Conservation (phyloP, 352 stramenopile genomes). For the Pelagophyceae sp. region DNA sequence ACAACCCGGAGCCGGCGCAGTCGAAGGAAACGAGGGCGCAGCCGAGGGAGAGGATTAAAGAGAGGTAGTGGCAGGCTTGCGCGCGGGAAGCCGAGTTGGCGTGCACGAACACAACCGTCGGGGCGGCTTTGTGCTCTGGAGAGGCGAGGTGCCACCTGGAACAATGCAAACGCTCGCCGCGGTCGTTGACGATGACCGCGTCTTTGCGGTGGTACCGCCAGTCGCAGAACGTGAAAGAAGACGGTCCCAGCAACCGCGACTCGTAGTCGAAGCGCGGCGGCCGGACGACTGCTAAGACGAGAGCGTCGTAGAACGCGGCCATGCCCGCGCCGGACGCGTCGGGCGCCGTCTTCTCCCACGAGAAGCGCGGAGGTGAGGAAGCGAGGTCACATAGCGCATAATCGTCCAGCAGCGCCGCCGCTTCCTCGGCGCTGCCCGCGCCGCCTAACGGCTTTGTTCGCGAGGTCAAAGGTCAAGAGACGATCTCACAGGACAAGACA, state of each 20-base stretch:
- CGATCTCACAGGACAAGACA: too few relatives aligned
- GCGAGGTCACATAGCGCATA: slow-evolving; percentile 57
- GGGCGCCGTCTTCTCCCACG: slow-evolving; percentile 23
- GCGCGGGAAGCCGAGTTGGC: slow-evolving; percentile 53
- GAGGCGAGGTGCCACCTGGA: not conserved
- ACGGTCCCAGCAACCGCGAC: slow-evolving; percentile 45
- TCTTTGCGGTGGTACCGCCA: slow-evolving; percentile 24
- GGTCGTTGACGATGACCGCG: not conserved
- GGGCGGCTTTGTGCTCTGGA: not conserved
- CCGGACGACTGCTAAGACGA: slow-evolving; percentile 62
- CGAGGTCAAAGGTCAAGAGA: too few relatives aligned
- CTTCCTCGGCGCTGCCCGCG: not conserved
- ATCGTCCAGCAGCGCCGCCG: slow-evolving; percentile 9
- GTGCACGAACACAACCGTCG: slow-evolving; percentile 24
- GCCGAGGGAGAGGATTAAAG: slow-evolving; percentile 53
- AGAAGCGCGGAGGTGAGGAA: slow-evolving; percentile 59
- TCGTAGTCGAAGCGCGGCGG: slow-evolving; percentile 54
- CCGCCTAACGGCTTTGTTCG: too few relatives aligned
- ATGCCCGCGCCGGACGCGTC: slow-evolving; percentile 60
- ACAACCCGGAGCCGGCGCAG: slow-evolving; percentile 60
- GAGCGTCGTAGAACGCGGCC: slow-evolving; percentile 58
- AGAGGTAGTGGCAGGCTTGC: slow-evolving; percentile 60
- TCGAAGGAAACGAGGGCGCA: slow-evolving; percentile 69
- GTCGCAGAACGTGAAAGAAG: slow-evolving; percentile 41
- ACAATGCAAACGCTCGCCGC: slow-evolving; percentile 15